Base-by-base conservation (phyloP, 495 filamentous ascomycete genomes). In the Tuber indicum region DNA sequence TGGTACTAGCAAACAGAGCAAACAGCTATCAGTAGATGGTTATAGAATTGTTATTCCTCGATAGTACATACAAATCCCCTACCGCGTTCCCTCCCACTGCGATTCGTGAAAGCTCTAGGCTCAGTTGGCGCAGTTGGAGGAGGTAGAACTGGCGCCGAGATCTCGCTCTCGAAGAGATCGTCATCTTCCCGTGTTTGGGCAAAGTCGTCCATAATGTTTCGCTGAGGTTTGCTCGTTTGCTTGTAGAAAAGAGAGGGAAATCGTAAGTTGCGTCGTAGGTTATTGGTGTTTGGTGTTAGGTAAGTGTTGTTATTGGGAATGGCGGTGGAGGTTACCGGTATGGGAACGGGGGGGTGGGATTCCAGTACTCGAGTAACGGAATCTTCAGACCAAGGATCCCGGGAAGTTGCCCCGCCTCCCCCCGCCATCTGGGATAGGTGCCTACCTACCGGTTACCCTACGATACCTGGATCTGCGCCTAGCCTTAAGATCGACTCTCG, bases 131-230 rank as follows among this genome's bases (percentile, higher is more conserved):
- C 81, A 73, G 73, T 76, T 41, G 70, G 74, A 42, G 81, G 77
- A 41, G 80, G 81, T 42, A 49, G 58, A 42, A n/a, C 77, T 26
- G 72, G 82, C 47, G 78, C 74, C n/a, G 78, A 78, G 58, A 83
- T 77, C 41, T 83, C 82, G 49, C 72, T 75, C 47, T 77, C 78
- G 70, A 83, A 83, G 58, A 83, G 81, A 73, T 81, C 81, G 71
- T 82, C 76, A 46, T 78, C 81, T 72, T 76, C 78, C 26, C 82
- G 81, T 19, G 82, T 83, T 47, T 83, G 82, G 26, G 82, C 82
- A 49, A 83, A 83, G 75, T 83, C 76, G 46, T 77, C 75, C 79
- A 81, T 81, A 62, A 62, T 78, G 42, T 52, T 74, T 36, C 7
- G 26, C 26, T 66, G 14, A 14, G 58, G 26, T 26, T 36, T 17